These are phyloP conservation scores for Helenozyma baotianmanensis DNA, from an alignment of 805 yeast genomes.

Conservation along the genomic window DNA sequence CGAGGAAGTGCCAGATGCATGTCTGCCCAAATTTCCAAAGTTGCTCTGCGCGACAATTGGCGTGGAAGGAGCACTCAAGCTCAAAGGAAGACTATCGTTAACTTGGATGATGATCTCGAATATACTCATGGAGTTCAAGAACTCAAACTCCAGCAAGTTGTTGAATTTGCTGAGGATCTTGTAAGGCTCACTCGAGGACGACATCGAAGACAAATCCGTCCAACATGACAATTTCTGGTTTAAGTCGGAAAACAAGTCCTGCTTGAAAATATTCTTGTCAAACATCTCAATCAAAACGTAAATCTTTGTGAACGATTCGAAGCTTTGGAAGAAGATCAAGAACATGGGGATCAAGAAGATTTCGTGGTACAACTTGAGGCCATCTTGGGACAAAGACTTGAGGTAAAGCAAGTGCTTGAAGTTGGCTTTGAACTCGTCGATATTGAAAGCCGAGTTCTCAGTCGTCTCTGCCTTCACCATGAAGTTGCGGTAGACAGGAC, in stretches of 20 bases:
- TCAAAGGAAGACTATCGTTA: slow-evolving; percentile 40
- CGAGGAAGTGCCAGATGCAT: slow-evolving; percentile 3
- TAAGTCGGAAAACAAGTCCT: slow-evolving; percentile 22
- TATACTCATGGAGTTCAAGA: slow-evolving; percentile 24
- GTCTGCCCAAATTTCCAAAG: neutral
- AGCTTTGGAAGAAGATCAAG: slow-evolving; percentile 24
- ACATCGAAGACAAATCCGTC: slow-evolving; percentile 19
- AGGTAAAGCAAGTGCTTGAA: slow-evolving; percentile 32
- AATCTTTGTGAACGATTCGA: slow-evolving; percentile 21
- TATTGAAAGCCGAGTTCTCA: slow-evolving; percentile 6
- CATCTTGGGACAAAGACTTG: slow-evolving; percentile 34
- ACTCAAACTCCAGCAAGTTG: slow-evolving; percentile 29
- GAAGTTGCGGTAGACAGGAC: slow-evolving; percentile 29
- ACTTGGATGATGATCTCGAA: slow-evolving; percentile 34
- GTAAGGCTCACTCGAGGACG: slow-evolving; percentile 16
- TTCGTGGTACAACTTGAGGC: slow-evolving; percentile 37
- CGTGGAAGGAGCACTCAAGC: slow-evolving; percentile 42
- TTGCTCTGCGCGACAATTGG: slow-evolving; percentile 23
- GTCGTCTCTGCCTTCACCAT: slow-evolving; percentile 14
- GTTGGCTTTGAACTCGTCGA: slow-evolving; percentile 17
- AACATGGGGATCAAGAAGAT: slow-evolving; percentile 35
- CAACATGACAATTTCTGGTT: slow-evolving; percentile 26
- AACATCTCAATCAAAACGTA: slow-evolving; percentile 30
- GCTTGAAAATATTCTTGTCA: slow-evolving; percentile 27
- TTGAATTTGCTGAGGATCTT: slow-evolving; percentile 21